Evolutionary conservation across 768 basidiomycete species (phyloP).

Genomic region (Collybia mongolica): DNA sequence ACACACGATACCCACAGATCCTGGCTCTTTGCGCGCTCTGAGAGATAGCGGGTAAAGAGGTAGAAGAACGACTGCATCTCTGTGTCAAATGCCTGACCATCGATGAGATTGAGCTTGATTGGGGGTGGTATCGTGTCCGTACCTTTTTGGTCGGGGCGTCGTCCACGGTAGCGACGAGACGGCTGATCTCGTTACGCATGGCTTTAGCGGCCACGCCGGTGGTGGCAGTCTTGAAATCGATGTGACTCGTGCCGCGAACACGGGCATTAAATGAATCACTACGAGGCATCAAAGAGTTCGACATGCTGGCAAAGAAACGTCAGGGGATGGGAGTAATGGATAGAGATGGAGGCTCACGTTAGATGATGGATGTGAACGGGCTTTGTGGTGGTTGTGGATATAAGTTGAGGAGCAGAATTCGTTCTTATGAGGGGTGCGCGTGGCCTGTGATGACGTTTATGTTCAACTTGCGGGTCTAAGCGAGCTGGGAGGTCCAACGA

Average conservation of each 20-base stretch:
- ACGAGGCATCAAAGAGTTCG: conserved; percentile 58
- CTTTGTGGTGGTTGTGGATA: conserved; percentile 56
- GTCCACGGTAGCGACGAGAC: conserved; percentile 83
- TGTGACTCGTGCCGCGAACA: conserved; percentile 74
- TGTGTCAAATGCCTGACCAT: conserved; percentile 76
- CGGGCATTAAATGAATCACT: conserved; percentile 70
- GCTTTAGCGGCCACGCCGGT: conserved; percentile 92
- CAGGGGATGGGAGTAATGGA: conserved; percentile 12
- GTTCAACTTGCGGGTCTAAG: conserved; percentile 21
- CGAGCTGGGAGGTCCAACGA: conserved; percentile 22
- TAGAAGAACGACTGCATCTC: conserved; percentile 98
- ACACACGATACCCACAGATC: conserved; percentile 65
- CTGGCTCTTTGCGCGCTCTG: conserved; percentile 81
- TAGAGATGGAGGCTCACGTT: conserved; percentile 28
- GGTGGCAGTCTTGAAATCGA: conserved; percentile 98
- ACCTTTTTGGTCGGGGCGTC: conserved; percentile 86
- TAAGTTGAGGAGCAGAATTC: conserved; percentile 54
- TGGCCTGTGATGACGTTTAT: conserved; percentile 64
- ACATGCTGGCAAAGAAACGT: conserved; percentile 38
- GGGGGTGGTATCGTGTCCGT: conserved; percentile 3
- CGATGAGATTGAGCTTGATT: conserved; percentile 13
- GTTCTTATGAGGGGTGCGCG: conserved; percentile 42
- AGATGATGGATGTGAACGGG: conserved; percentile 18
- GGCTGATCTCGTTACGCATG: conserved; percentile 97
- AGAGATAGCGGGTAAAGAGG: conserved; percentile 92